Evolutionary conservation across 2,329 filamentous ascomycete genomes (phyloP).

Genomic region (Lecanicillium sp.): DNA sequence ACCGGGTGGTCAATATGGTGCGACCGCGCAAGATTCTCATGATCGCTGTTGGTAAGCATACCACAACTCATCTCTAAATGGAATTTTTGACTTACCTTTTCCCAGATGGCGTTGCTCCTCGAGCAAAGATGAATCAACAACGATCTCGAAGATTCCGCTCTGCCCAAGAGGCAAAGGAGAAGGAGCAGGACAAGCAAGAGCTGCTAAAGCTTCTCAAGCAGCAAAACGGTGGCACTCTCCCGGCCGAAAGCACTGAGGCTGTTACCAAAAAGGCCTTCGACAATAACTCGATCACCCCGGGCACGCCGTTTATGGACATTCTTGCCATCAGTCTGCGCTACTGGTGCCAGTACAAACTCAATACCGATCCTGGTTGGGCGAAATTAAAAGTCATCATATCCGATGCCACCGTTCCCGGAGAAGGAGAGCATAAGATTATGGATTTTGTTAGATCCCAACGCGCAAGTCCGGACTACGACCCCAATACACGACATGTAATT

Average conservation of each 20-base stretch:
- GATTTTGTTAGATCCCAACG: slow-evolving; percentile 92
- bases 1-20: slow-evolving; percentile 97
- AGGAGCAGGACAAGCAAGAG: slow-evolving; percentile 84
- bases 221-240: slow-evolving; percentile 59
- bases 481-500: slow-evolving; percentile 95
- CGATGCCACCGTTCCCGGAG: slow-evolving; percentile 92
- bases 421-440: slow-evolving; percentile 99
- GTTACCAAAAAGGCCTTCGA: slow-evolving; percentile 88
- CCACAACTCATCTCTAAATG: background rate
- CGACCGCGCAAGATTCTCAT: slow-evolving; percentile 90
- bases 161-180: slow-evolving; percentile 89
- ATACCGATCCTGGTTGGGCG: slow-evolving; percentile 92
- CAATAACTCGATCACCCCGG: slow-evolving; percentile 78
- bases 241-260: slow-evolving; percentile 53
- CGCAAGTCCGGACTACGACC: slow-evolving; percentile 82
- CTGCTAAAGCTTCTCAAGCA: slow-evolving; percentile 77
- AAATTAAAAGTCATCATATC: slow-evolving; percentile 97
- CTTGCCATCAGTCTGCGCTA: slow-evolving; percentile 84
- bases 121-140: slow-evolving; percentile 99
- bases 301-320: slow-evolving; percentile 98
- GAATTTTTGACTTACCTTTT: slow-evolving; percentile 10
- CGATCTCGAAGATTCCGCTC: slow-evolving; percentile 91
- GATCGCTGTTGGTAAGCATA: slow-evolving; percentile 85
- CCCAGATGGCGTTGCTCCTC: slow-evolving; percentile 86
- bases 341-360: slow-evolving; percentile 96